Evolutionary conservation across 2,329 filamentous ascomycete species (phyloP).

Genomic region (Phaeomoniella chlamydospora): DNA sequence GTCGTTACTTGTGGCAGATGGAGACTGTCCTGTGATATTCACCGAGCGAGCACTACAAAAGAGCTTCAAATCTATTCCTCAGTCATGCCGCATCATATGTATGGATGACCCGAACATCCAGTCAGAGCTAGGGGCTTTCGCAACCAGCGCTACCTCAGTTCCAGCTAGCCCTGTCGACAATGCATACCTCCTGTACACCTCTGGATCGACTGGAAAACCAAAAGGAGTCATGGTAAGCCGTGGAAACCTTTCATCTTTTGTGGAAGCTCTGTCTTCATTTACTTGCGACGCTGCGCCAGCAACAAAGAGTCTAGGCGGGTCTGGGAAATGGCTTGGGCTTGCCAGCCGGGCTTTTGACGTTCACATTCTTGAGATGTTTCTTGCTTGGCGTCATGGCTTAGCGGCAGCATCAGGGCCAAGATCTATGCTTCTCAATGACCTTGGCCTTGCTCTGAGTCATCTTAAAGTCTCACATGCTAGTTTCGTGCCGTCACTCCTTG

Average conservation of each 20-base stretch:
- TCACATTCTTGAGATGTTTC: not conserved
- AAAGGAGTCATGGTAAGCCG: constrained; percentile 1
- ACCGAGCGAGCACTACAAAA: not conserved
- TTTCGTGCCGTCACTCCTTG: not conserved
- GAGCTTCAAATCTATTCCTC: not conserved
- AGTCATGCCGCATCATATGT: not conserved
- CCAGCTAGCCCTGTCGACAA: constrained; percentile 2
- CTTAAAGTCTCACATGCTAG: not conserved
- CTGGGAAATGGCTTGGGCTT: not conserved
- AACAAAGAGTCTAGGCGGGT: not conserved
- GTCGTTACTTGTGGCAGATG: not conserved
- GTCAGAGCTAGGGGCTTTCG: not conserved
- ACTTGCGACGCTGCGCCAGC: not conserved
- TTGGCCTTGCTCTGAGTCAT: not conserved
- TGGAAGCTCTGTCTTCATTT: not conserved
- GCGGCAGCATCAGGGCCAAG: not conserved
- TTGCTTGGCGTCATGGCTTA: not conserved
- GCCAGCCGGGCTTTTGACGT: not conserved
- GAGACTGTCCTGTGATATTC: not conserved
- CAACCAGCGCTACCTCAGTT: not conserved
- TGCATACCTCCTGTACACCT: constrained; percentile 1
- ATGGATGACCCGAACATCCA: not conserved
- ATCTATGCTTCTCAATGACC: not conserved
- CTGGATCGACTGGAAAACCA: constrained; percentile 1
- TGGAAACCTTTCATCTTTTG: constrained; percentile 12